phyloP scores from a whole-genome alignment of 139 green algal genomes.

The Tetradesmus obliquus region DNA sequence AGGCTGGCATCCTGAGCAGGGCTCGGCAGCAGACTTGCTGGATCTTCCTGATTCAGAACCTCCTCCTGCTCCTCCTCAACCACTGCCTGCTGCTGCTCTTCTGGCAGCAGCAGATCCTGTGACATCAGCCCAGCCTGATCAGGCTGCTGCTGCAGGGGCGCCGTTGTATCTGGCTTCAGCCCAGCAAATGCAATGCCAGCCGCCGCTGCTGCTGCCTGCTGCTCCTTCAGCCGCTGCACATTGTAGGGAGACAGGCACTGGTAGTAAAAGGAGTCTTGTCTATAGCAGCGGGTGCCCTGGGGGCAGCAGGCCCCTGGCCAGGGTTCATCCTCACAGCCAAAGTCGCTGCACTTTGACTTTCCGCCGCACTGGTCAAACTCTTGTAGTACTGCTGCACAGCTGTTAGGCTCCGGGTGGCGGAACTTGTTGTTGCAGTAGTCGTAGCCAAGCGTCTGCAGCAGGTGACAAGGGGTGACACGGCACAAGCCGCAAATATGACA shows the following conservation, averaged over 20 bases:
- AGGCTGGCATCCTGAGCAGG: neutral
- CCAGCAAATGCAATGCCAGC: neutral
- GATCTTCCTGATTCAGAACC: neutral
- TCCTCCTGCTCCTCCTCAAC: neutral
- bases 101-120: neutral
- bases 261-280: neutral
- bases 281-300: neutral
- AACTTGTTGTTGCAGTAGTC: constrained; percentile 6
- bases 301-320: constrained; percentile 36
- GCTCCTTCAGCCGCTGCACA: neutral
- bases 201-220: neutral
- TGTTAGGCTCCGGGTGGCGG: too few species aligned
- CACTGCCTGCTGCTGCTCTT: neutral
- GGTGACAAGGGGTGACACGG: too few species aligned
- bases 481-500: too few species aligned
- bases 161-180: neutral
- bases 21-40: neutral
- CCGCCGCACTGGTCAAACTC: constrained; percentile 27
- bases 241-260: neutral
- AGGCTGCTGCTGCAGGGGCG: neutral
- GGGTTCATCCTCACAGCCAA: neutral
- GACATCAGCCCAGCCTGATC: neutral
- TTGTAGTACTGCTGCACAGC: neutral
- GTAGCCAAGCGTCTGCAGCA: neutral
- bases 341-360: constrained; percentile 14